Base-by-base conservation (phyloP, 257 asterid genomes). In the Pogostemon cablin region DNA sequence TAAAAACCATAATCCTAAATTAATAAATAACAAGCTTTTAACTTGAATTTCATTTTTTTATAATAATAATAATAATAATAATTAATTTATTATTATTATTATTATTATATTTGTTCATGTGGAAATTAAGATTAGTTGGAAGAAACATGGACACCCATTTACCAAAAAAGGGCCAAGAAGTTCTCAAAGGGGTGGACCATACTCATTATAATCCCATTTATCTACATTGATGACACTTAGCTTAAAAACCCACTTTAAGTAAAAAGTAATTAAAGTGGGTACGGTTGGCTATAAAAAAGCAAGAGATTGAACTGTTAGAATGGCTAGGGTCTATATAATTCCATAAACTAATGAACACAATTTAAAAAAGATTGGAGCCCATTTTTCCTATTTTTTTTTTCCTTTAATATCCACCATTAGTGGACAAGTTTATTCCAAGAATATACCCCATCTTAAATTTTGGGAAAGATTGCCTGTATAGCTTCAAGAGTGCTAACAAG, bases 341-440 rank as follows among this genome's bases (percentile, higher is more conserved):
- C 65, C 53, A 75, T 62, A 43, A 64, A 25, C 17, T 62, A 57
- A 47, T 20, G 6, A 73, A 43, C 7, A 9, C 32, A 15, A 39
- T 35, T 5, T 12, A 68, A 9, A 73, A 25, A 78, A 62, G 65
- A 25, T 55, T 67, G 77, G 72, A 60, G 57, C 74, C 72, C 68
- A 60, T 20, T 57, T 48, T 70, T 75, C 32, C 37, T 17, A 7
- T 12, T 15, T 15, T 9, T 20, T 56, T 53, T 52, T 10, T 46
- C 6, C 38, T 62, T 54, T 15, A 62, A 64, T 69, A 55, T 61
- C 9, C 55, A 47, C 0, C 17, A 1, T 55, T 62, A 78, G 81
- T 78, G 81, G 81, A 47, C 68, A 67, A 68, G 78, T 78, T 72
- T 78, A 78, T 78, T 78, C 81, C 81, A 39, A 47, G 81, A 78